Evolutionary conservation across 179 eudicot genomes (phyloP), one percentile per base, ranked within the genome.

Genomic region (Drosera spatulata): DNA sequence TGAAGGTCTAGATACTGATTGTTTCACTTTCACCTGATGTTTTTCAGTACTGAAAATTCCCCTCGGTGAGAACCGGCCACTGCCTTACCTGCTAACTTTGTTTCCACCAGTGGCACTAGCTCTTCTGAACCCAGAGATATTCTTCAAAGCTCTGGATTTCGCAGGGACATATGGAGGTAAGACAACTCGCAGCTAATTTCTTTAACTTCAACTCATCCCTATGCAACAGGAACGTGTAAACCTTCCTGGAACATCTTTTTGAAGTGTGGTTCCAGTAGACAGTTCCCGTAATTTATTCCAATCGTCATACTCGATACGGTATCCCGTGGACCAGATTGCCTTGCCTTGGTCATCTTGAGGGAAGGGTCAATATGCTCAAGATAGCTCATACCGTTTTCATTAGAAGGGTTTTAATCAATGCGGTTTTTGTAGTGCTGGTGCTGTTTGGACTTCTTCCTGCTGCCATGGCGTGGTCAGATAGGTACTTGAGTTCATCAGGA

Each of bases 111-210:
- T 94, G 54, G 58, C 83, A 47, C 66, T 94, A 45, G 76, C 94
- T 12, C 59, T 80, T 71, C 77, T 85, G 41, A 94, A 94, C 62
- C 99, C 99, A 0, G 96, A 90, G 46, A 85, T 94, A 57, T 94
- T 94, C 78, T 94, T 94, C 85, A 85, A 86, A 80, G 97, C 97
- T 12, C 70, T 94, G 77, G 97, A 94, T 76, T 90, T 94, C 63
- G 99, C 97, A 41, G 97, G 97, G 72, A 87, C 99, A 3, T 90
- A 90, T 70, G 97, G 99, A 76, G 99, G 99, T 94, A 81, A 15
- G 60, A 39, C 4, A 3, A n/a, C 41, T 6, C 10, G 12, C 22
- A 49, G 12, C 13, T 10, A 9, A 49, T 11, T 13, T 49, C 52
- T 13, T 4, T 46, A 46, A 22, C 33, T 22, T 22, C 33, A 22